phyloP scores from a whole-genome alignment of 768 basidiomycete species.

The Boletus fagicola region DNA sequence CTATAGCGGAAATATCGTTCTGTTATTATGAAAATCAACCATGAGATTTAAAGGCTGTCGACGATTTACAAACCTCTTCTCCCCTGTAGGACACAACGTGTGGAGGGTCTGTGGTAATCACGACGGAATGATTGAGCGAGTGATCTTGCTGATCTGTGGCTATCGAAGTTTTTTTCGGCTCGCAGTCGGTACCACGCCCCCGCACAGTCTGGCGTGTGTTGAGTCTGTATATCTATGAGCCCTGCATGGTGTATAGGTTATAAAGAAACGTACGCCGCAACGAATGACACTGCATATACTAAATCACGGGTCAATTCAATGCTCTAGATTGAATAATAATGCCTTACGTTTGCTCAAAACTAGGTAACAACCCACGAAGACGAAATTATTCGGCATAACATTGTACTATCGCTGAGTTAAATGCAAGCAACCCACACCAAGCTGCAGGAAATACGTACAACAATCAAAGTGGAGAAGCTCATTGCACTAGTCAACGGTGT shows the following conservation, averaged over 20 bases:
- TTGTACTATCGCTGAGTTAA: constrained; percentile 47
- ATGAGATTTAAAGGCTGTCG: background rate
- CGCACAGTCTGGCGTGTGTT: constrained; percentile 57
- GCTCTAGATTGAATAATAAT: background rate
- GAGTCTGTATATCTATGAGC: constrained; percentile 39
- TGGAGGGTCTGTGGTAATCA: background rate
- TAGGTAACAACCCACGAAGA: constrained; percentile 63
- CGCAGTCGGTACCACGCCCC: constrained; percentile 54
- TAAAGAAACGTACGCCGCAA: constrained; percentile 53
- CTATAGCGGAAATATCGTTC: background rate
- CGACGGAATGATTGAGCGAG: background rate
- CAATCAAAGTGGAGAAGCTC: constrained; percentile 49
- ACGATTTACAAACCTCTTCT: constrained; percentile 11
- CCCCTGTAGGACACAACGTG: background rate
- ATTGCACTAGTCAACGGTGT: constrained; percentile 18
- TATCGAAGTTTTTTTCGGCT: constrained; percentile 25
- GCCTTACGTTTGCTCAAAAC: constrained; percentile 61
- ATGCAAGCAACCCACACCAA: background rate
- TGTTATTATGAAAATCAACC: constrained; percentile 2
- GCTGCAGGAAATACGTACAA: constrained; percentile 40
- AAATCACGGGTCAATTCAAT: constrained; percentile 1
- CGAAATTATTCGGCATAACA: constrained; percentile 50
- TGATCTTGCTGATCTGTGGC: constrained; percentile 8
- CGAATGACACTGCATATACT: constrained; percentile 67
- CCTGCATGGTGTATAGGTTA: background rate